Base-by-base conservation (phyloP, 2,329 filamentous ascomycete genomes). In the Neobulgaria alba region DNA sequence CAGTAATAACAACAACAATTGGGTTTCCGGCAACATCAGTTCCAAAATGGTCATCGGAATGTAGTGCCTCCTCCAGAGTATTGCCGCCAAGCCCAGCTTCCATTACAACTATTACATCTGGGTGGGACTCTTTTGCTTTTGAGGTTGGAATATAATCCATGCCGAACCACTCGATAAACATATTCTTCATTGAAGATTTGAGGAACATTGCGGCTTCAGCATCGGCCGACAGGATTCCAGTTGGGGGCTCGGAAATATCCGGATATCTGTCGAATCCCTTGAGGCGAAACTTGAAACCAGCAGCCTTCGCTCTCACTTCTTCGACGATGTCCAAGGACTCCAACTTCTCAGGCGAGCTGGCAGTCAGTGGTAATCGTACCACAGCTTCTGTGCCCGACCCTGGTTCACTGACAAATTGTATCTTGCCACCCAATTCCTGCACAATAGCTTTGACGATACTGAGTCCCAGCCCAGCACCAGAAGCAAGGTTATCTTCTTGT, bases 371-470 rank as follows among this genome's bases (percentile, higher is more conserved):
- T 23, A 59, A 39, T 7, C 46, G 36, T 29, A 57, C 48, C 10
- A 33, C 48, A 5, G 77, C 68, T 16, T 70, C 68, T 0, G 77
- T 80, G 2, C 77, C 77, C 29, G 67, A 63, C 2, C 68, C 67
- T 8, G 66, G 61, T 39, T 72, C 65, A 36, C 68, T 76, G 21
- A 65, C 66, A 23, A 83, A 67, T 7, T 73, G 67, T 32, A 84
- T 75, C 5, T 63, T 67, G 0, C 79, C 79, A 19, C 70, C 68
- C 1, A 84, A 61, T 18, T 75, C 71, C 34, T 72, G 69, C 12
- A 82, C 71, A 26, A 83, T 74, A 38, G 67, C 66, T 29, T 69
- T 68, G 17, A 84, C 78, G 10, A 84, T 78, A 12, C 73, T 77
- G 29, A 83, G 58, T 0, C 79, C 79, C 0, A 83, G 61, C 0